Percentiles rank a stretch among this genome's conserved stretches.
Evolutionary conservation across 176 grass and related monocot species (phyloP).

Genomic region (Ampelocalamus luodianensis): DNA sequence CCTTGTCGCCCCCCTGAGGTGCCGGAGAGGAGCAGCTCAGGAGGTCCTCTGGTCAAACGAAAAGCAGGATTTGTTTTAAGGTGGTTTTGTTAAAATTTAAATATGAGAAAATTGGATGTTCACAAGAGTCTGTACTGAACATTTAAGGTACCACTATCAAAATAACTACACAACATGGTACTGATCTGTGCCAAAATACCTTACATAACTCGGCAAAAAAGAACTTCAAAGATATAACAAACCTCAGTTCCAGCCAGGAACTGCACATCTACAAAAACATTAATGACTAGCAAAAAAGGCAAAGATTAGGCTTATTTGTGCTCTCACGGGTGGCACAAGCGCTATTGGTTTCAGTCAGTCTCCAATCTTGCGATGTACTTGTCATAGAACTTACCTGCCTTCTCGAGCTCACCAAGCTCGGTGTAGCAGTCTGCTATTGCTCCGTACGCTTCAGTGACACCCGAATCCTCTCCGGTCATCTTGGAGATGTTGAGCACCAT

Average conservation of each 20-base stretch:
- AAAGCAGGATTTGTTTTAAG: not conserved
- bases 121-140: not conserved
- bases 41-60: too few relatives aligned
- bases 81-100: not conserved
- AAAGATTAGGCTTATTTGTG: not conserved
- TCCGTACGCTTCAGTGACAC: slow-evolving; percentile 88
- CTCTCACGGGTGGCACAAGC: not conserved
- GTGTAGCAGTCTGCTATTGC: slow-evolving; percentile 99
- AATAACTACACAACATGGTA: not conserved
- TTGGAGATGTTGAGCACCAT: slow-evolving; percentile 81
- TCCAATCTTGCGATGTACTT: slow-evolving; percentile 87
- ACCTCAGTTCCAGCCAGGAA: slow-evolving; percentile 7
- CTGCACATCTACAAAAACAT: slow-evolving; percentile 10
- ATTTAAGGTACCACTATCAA: not conserved
- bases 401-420: slow-evolving; percentile 88
- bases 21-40: too few relatives aligned
- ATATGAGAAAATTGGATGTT: not conserved
- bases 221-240: slow-evolving; percentile 13
- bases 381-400: slow-evolving; percentile 90
- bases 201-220: slow-evolving; percentile 17
- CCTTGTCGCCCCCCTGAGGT: too few relatives aligned
- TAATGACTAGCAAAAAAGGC: not conserved
- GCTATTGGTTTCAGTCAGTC: slow-evolving; percentile 59
- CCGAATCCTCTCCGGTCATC: slow-evolving; percentile 70
- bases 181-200: not conserved